Percentiles rank a stretch among this genome's conserved stretches.
These are phyloP conservation scores for Epichloe scottii DNA, from an alignment of 2,329 filamentous ascomycete genomes.

Conservation along the genomic window DNA sequence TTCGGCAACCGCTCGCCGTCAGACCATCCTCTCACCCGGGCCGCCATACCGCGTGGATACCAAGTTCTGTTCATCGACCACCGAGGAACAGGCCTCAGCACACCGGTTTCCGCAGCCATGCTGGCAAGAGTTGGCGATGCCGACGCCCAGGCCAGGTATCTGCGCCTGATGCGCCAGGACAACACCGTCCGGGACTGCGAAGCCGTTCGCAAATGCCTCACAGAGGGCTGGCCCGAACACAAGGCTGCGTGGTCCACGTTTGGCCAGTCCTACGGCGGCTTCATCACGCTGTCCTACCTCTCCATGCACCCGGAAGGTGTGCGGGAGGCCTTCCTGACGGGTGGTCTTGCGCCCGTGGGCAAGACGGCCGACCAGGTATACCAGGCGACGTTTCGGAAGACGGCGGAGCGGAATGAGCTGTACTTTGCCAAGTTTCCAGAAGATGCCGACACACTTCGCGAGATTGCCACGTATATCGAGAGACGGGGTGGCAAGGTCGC, in stretches of 20 bases:
- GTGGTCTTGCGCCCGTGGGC: constrained; percentile 69
- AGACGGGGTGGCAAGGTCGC: constrained; percentile 36
- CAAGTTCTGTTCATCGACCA: constrained; percentile 83
- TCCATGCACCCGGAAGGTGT: constrained; percentile 68
- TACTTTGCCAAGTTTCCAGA: constrained; percentile 83
- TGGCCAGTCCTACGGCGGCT: constrained; percentile 88
- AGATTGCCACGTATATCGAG: constrained; percentile 52
- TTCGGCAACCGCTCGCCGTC: constrained; percentile 66
- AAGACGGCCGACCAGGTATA: constrained; percentile 66
- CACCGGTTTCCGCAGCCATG: constrained; percentile 62
- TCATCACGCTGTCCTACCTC: constrained; percentile 72
- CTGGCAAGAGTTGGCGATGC: constrained; percentile 34
- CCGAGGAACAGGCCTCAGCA: constrained; percentile 76
- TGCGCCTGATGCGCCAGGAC: constrained; percentile 78
- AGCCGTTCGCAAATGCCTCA: constrained; percentile 66
- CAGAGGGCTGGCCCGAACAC: constrained; percentile 52
- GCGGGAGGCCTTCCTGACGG: constrained; percentile 72
- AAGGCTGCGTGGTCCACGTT: constrained; percentile 74
- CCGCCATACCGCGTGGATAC: constrained; percentile 67
- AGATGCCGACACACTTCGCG: constrained; percentile 56
- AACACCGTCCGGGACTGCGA: constrained; percentile 84
- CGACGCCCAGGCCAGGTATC: constrained; percentile 61
- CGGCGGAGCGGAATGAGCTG: constrained; percentile 57
- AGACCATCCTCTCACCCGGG: constrained; percentile 55
- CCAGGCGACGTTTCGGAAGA: constrained; percentile 53